Percentiles rank a stretch among this genome's conserved stretches.
These are phyloP conservation scores for Lactifluus volemus DNA, from an alignment of 768 basidiomycete genomes.

Conservation along the genomic window DNA sequence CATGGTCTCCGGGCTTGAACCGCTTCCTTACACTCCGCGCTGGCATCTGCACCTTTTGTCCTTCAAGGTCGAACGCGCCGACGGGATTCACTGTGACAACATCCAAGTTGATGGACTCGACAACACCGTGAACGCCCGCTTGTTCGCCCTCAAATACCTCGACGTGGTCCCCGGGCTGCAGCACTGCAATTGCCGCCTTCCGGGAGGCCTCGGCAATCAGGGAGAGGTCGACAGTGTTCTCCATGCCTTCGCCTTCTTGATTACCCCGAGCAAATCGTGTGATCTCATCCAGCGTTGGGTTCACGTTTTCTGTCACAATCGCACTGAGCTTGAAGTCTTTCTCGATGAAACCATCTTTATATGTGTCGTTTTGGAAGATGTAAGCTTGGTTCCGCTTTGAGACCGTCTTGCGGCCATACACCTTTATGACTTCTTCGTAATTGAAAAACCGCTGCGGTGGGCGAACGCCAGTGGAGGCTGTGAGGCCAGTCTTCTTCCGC, in stretches of 20 bases:
- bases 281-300: slow-evolving; percentile 95
- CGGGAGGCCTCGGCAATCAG: slow-evolving; percentile 88
- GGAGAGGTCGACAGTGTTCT: slow-evolving; percentile 73
- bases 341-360: slow-evolving; percentile 90
- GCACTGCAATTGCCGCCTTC: slow-evolving; percentile 82
- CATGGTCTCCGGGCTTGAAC: slow-evolving; percentile 96
- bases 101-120: slow-evolving; percentile 83
- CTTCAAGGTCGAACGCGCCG: slow-evolving; percentile 69
- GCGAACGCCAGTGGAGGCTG: slow-evolving; percentile 47
- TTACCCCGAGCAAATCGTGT: slow-evolving; percentile 76
- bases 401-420: slow-evolving; percentile 72
- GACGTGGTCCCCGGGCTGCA: slow-evolving; percentile 97
- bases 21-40: slow-evolving; percentile 87
- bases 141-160: slow-evolving; percentile 98
- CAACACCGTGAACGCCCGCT: slow-evolving; percentile 83
- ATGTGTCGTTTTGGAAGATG: slow-evolving; percentile 90
- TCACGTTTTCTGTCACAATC: slow-evolving; percentile 78
- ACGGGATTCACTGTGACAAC: slow-evolving; percentile 76
- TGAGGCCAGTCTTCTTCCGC: slow-evolving; percentile 54
- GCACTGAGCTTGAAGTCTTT: slow-evolving; percentile 86
- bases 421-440: slow-evolving; percentile 82
- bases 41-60: slow-evolving; percentile 77
- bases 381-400: slow-evolving; percentile 65
- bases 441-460: slow-evolving; percentile 93
- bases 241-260: slow-evolving; percentile 53